These are phyloP conservation scores for Leishmania lainsoni DNA, from an alignment of 208 protist genomes.

Conservation along the genomic window DNA sequence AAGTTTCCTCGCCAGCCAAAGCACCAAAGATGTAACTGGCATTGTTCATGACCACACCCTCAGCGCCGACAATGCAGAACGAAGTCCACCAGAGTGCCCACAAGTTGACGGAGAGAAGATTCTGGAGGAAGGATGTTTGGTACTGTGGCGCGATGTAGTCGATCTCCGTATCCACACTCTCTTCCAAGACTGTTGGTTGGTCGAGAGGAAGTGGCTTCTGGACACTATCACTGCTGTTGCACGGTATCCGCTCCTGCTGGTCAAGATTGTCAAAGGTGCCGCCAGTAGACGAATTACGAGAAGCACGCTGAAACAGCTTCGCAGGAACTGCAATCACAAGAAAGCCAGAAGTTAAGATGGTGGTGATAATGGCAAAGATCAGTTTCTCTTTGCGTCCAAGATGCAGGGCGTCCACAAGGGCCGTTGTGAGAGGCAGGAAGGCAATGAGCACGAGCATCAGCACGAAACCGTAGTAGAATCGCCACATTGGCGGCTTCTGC, in stretches of 20 bases:
- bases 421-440: slow-evolving; percentile 54
- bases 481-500: slow-evolving; percentile 60
- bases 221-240: not conserved
- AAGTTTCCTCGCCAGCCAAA: slow-evolving; percentile 35
- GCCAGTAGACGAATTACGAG: not conserved
- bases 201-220: slow-evolving; percentile 7
- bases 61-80: slow-evolving; percentile 32
- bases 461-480: slow-evolving; percentile 60
- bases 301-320: not conserved
- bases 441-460: slow-evolving; percentile 58
- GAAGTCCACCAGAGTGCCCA: slow-evolving; percentile 34
- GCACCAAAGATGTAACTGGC: slow-evolving; percentile 46
- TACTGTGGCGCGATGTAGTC: slow-evolving; percentile 64
- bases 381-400: slow-evolving; percentile 2
- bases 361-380: slow-evolving; percentile 43
- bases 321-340: slow-evolving; percentile 30
- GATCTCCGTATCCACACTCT: slow-evolving; percentile 29
- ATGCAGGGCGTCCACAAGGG: slow-evolving; percentile 47
- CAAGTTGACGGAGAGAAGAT: slow-evolving; percentile 34
- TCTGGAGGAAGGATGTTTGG: slow-evolving; percentile 38
- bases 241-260: not conserved
- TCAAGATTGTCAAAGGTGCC: not conserved
- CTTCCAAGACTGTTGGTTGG: not conserved
- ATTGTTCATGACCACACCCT: slow-evolving; percentile 49
- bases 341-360: slow-evolving; percentile 31